A percentile compares a stretch with the other conserved stretches of the same genome.
Evolutionary conservation across 2,329 filamentous ascomycete genomes (phyloP).

Genomic region (Alternaria metachromatica): DNA sequence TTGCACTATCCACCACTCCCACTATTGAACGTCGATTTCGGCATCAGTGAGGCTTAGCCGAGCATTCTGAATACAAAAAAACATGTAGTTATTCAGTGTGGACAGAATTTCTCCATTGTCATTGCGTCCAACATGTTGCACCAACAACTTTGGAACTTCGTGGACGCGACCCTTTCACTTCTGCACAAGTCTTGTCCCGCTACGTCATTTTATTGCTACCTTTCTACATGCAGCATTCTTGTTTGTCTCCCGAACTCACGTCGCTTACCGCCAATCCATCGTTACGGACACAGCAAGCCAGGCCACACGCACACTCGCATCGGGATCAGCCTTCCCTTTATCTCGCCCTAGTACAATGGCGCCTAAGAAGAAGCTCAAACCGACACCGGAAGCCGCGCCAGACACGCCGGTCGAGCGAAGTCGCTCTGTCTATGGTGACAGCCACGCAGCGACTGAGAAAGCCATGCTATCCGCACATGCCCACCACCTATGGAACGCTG

Average conservation of each 20-base stretch:
- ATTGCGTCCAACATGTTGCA: not conserved
- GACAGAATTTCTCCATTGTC: not conserved
- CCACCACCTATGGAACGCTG: not conserved
- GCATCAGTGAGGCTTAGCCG: not conserved
- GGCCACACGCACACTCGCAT: not conserved
- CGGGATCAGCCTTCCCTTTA: not conserved
- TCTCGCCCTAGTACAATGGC: not conserved
- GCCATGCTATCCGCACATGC: slow-evolving; percentile 21
- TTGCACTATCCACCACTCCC: not conserved
- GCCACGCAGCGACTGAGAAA: slow-evolving; percentile 21
- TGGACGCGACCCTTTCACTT: not conserved
- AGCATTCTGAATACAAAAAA: not conserved
- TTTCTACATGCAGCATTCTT: not conserved
- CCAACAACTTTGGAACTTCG: not conserved
- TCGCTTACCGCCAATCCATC: not conserved
- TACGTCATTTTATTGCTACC: not conserved
- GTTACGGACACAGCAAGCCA: not conserved
- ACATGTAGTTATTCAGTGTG: not conserved
- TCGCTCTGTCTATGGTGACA: slow-evolving; percentile 26
- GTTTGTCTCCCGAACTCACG: not conserved
- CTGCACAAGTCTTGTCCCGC: not conserved
- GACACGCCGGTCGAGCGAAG: not conserved
- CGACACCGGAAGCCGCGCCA: not conserved
- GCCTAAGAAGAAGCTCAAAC: not conserved
- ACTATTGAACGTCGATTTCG: slow-evolving; percentile 1